phyloP scores from a whole-genome alignment of 1,284 basidiomycete species.

The Ustilago bromivora region DNA sequence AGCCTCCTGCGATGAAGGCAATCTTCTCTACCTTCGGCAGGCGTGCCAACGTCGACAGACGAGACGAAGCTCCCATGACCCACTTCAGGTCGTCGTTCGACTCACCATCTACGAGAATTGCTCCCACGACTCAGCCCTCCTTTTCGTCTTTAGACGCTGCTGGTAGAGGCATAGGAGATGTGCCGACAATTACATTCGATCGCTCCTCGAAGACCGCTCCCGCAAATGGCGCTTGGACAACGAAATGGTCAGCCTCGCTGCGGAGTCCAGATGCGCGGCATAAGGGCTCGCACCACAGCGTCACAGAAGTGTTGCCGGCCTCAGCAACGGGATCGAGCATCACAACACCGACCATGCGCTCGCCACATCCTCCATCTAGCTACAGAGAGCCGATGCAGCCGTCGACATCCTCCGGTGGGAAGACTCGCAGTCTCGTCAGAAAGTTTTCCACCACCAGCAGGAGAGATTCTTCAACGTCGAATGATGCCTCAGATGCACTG shows the following conservation, averaged over 20 bases:
- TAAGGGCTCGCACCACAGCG: background rate
- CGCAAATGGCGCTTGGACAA: conserved; percentile 6
- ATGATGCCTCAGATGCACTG: background rate
- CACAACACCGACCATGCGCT: background rate
- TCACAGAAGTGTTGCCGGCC: background rate
- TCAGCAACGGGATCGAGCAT: background rate
- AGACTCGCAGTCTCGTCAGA: conserved; percentile 13
- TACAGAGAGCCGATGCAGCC: conserved; percentile 13
- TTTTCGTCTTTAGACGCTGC: conserved; percentile 17
- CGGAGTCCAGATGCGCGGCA: conserved; percentile 2
- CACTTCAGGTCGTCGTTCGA: conserved; percentile 4
- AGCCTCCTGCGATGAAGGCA: conserved; percentile 23
- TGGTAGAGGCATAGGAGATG: conserved; percentile 26
- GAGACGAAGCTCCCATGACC: conserved; percentile 3
- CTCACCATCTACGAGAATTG: background rate
- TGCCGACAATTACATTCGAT: conserved; percentile 3
- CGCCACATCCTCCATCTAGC: conserved; percentile 31
- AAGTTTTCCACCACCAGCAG: conserved; percentile 21
- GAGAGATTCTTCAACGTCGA: conserved; percentile 4
- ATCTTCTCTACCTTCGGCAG: conserved; percentile 37
- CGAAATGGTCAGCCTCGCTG: conserved; percentile 17
- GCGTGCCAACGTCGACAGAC: conserved; percentile 18
- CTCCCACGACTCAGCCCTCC: background rate
- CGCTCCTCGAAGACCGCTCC: background rate
- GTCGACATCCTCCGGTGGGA: background rate